phyloP scores from a whole-genome alignment of 75 land plant genomes.

The Picea glauca region DNA sequence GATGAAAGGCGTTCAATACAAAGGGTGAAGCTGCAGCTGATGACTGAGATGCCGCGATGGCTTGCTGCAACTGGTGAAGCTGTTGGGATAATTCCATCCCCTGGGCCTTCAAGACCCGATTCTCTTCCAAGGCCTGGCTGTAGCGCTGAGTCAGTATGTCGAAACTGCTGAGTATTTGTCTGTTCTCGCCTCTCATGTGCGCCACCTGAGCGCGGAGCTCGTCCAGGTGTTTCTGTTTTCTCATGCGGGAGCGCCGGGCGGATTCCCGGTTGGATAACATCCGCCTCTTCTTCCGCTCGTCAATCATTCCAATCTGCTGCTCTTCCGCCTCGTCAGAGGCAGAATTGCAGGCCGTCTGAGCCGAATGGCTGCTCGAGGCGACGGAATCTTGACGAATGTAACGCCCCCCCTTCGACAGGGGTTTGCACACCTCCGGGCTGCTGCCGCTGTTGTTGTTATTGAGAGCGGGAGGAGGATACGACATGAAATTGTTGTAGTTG shows the following conservation, averaged over 20 bases:
- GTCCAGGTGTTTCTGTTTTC: constrained; percentile 83
- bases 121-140: constrained; percentile 36
- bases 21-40: too few relatives aligned
- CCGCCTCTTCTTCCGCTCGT: constrained; percentile 62
- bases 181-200: constrained; percentile 52
- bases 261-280: constrained; percentile 92
- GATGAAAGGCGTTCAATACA: too few relatives aligned
- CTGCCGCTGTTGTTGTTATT: background rate
- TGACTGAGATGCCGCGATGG: background rate
- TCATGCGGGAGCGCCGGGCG: constrained; percentile 71
- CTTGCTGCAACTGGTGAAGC: constrained; percentile 25
- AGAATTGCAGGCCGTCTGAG: constrained; percentile 24
- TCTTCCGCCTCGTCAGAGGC: constrained; percentile 75
- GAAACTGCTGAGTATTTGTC: constrained; percentile 39
- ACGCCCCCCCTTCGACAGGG: background rate
- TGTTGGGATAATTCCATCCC: constrained; percentile 31
- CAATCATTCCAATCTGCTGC: constrained; percentile 7
- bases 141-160: constrained; percentile 26
- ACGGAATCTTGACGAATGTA: background rate
- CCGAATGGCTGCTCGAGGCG: background rate
- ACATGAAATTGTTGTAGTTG: too few relatives aligned
- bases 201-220: constrained; percentile 48
- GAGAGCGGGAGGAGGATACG: background rate
- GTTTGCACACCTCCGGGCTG: background rate
- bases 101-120: constrained; percentile 24